Conservation (phyloP, 2,329 filamentous ascomycete species). For the Westerdykella aurantiaca region DNA sequence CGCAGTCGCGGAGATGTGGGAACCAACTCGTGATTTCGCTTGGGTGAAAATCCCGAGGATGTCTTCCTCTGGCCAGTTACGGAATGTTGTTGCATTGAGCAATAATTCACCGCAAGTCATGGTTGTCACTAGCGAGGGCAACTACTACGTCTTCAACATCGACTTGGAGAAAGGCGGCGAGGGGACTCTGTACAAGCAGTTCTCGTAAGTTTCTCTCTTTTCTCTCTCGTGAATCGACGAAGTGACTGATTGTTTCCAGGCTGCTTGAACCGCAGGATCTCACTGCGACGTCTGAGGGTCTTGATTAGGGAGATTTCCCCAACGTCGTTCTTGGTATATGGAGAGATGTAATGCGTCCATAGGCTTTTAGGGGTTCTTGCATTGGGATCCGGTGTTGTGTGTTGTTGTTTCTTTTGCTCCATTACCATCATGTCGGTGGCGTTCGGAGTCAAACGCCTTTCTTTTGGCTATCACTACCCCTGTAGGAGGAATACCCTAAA, state of each 20-base stretch:
- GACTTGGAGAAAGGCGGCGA: constrained; percentile 93
- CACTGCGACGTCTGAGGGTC: constrained; percentile 7
- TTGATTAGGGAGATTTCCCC: too few species aligned
- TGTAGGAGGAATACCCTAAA: too few species aligned
- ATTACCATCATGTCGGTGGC: too few species aligned
- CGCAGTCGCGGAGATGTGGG: constrained; percentile 96
- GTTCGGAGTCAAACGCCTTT: too few species aligned
- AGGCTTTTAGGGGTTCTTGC: too few species aligned
- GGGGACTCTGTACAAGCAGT: constrained; percentile 84
- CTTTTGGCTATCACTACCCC: too few species aligned
- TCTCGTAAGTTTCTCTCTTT: constrained; percentile 61
- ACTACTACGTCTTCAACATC: constrained; percentile 91
- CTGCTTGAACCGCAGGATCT: constrained; percentile 34
- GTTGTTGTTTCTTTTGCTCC: too few species aligned
- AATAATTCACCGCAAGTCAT: constrained; percentile 92
- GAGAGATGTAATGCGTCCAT: too few species aligned
- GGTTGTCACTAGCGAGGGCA: constrained; percentile 94
- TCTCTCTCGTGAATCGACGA: not conserved
- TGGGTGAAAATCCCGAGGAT: constrained; percentile 85
- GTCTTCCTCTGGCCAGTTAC: constrained; percentile 51
- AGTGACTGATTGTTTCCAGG: constrained; percentile 18
- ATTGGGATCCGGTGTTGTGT: too few species aligned
- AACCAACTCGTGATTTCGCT: constrained; percentile 88
- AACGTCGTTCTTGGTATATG: too few species aligned
- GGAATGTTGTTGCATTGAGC: constrained; percentile 96